A percentile compares a stretch with the other conserved stretches of the same genome.
Evolutionary conservation across 371 early-diverging fungal species (phyloP).

Genomic region (Amoeboradix gromovi): DNA sequence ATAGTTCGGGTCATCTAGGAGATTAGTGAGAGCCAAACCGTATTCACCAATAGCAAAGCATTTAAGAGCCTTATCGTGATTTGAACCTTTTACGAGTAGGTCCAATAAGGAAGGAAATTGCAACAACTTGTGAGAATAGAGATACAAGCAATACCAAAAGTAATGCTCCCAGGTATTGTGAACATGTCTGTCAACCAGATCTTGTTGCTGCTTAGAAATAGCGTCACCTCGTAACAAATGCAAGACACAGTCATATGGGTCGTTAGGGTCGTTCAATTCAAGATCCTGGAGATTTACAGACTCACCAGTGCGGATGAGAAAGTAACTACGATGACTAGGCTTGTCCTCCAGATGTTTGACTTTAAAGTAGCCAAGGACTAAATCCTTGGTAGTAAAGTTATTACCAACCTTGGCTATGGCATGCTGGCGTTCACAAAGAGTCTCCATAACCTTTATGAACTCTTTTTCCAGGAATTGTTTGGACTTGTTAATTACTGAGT

Average conservation of each 20-base stretch:
- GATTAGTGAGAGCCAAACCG: neutral
- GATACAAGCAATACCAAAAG: neutral
- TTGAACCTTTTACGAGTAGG: neutral
- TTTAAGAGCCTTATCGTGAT: neutral
- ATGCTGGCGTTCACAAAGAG: neutral
- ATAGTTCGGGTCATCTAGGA: neutral
- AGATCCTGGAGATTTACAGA: neutral
- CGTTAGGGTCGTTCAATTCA: neutral
- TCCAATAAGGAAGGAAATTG: neutral
- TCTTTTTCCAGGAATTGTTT: neutral
- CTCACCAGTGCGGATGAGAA: neutral
- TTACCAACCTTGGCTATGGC: neutral
- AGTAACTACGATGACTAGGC: neutral
- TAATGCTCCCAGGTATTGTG: neutral
- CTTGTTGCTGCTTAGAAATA: neutral
- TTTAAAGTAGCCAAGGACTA: neutral
- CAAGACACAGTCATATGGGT: neutral
- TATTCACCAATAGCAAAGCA: neutral
- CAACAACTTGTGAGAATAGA: neutral
- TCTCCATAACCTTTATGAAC: neutral
- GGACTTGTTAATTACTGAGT: neutral
- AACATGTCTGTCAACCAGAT: neutral
- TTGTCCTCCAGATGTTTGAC: neutral
- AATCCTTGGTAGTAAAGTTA: neutral
- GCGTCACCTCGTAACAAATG: neutral